Conservation (phyloP, 306 rosid species). For the Styphnolobium japonicum region DNA sequence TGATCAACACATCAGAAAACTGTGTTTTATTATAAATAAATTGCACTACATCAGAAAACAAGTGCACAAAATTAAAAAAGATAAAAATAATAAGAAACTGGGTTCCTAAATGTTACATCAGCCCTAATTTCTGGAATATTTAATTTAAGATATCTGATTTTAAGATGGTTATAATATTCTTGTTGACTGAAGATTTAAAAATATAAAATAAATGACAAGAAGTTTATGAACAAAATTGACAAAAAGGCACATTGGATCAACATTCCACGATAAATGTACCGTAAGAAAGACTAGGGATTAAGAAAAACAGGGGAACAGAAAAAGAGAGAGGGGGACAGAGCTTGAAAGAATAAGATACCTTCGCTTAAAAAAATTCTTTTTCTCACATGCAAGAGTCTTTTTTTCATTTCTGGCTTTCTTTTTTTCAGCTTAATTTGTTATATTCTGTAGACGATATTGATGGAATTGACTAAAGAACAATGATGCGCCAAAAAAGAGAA, state of each 20-base stretch:
- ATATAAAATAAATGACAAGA: conserved; percentile 3
- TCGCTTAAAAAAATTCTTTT: neutral
- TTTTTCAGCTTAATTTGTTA: neutral
- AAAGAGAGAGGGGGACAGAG: neutral
- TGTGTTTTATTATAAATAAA: neutral
- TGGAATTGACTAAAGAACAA: neutral
- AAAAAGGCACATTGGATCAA: neutral
- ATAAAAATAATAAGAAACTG: neutral
- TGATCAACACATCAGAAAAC: neutral
- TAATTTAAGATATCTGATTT: conserved; percentile 4
- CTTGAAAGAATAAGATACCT: neutral
- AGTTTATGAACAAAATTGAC: neutral
- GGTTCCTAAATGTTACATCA: neutral
- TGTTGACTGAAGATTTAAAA: neutral
- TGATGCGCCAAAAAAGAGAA: neutral
- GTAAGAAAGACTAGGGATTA: neutral
- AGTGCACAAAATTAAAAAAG: neutral
- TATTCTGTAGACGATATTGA: neutral
- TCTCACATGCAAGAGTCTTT: neutral
- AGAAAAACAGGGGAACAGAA: too few species aligned
- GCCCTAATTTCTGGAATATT: conserved; percentile 6
- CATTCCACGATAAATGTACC: neutral
- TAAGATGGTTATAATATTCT: neutral
- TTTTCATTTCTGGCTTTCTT: neutral
- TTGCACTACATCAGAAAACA: too few species aligned